Evolutionary conservation across 2,329 filamentous ascomycete genomes (phyloP).

Genomic region (Fusarium scirpi): DNA sequence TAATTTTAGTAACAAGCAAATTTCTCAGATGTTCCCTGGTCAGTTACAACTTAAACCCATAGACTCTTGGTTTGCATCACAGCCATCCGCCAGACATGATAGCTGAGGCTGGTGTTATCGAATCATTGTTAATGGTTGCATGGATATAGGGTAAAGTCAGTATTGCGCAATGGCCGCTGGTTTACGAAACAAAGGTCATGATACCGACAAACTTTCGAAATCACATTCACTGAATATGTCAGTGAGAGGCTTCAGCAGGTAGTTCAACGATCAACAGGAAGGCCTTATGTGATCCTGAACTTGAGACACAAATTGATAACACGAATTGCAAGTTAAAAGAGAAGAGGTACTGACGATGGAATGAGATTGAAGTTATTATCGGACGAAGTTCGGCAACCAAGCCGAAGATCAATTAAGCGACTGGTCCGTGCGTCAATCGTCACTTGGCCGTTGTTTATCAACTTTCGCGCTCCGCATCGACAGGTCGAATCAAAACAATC

Average conservation of each 20-base stretch:
- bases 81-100: no score
- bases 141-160: background rate
- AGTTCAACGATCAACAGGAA: background rate
- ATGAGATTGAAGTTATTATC: background rate
- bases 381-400: conserved; percentile 20
- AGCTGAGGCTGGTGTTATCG: background rate
- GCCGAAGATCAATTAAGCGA: background rate
- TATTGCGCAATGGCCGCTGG: background rate
- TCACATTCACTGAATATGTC: background rate
- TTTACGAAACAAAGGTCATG: background rate
- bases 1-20: background rate
- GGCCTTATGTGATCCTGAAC: background rate
- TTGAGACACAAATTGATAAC: background rate
- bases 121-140: no score
- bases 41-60: background rate
- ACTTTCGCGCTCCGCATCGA: conserved; percentile 8
- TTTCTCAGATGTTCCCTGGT: background rate
- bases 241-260: background rate
- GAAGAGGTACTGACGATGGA: background rate
- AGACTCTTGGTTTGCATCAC: background rate
- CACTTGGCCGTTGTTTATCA: conserved; percentile 20
- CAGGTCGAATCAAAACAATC: conserved; percentile 18
- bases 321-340: background rate
- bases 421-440: conserved; percentile 24
- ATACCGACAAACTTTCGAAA: background rate